Conservation (phyloP, 1,139 yeast species). For the Chernovozyma aurita region DNA sequence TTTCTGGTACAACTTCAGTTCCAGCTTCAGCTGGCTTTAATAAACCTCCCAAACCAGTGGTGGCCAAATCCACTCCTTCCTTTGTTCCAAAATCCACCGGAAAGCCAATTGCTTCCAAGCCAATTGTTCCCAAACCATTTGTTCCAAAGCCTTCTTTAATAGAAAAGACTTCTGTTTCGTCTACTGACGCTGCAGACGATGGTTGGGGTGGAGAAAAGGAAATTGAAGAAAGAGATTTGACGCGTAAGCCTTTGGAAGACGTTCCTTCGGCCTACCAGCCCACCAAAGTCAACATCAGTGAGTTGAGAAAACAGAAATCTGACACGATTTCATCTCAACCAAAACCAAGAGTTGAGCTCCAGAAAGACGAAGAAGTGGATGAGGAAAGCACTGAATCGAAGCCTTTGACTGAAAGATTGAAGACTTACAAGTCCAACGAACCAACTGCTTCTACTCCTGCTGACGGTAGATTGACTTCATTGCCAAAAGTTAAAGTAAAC, state of each 20-base stretch:
- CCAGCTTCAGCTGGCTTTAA: neutral
- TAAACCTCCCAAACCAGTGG: slow-evolving; percentile 20
- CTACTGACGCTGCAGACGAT: slow-evolving; percentile 46
- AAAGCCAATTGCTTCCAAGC: slow-evolving; percentile 28
- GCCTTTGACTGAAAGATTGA: slow-evolving; percentile 42
- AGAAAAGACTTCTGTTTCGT: slow-evolving; percentile 14
- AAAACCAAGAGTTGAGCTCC: slow-evolving; percentile 13
- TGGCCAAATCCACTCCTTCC: slow-evolving; percentile 19
- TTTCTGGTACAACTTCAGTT: slow-evolving; percentile 1
- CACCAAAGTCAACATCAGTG: slow-evolving; percentile 44
- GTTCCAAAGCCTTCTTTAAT: slow-evolving; percentile 9
- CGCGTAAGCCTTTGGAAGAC: slow-evolving; percentile 54
- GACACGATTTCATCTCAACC: slow-evolving; percentile 45
- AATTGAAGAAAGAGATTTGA: slow-evolving; percentile 66
- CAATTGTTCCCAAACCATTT: slow-evolving; percentile 21
- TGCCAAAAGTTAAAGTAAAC: slow-evolving; percentile 62
- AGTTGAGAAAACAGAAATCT: slow-evolving; percentile 43
- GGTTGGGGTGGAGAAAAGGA: slow-evolving; percentile 66
- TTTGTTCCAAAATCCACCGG: slow-evolving; percentile 39
- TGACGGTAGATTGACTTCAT: slow-evolving; percentile 52
- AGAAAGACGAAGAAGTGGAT: slow-evolving; percentile 12
- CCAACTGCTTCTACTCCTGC: slow-evolving; percentile 10
- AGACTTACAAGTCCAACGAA: slow-evolving; percentile 23
- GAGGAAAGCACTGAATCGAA: slow-evolving; percentile 28
- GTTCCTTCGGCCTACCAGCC: slow-evolving; percentile 70